Conservation (phyloP, 139 green algal genomes). For the Coelastrella sp. region DNA sequence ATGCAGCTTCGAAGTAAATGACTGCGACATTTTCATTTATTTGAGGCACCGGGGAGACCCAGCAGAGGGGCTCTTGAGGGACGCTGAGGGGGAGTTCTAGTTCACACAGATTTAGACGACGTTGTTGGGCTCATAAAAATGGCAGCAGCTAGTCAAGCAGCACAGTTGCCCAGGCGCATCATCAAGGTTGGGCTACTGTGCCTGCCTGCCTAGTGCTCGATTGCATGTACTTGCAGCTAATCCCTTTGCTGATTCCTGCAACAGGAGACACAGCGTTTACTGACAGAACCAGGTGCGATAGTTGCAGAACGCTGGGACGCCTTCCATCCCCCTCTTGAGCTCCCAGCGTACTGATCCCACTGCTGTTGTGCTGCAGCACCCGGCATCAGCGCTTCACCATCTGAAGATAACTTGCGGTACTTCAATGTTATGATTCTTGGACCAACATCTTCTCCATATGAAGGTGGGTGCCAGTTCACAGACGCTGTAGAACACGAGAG, state of each 20-base stretch:
- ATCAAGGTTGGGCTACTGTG: conserved; percentile 57
- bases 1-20: no score
- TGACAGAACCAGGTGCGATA: conserved; percentile 91
- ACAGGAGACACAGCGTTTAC: conserved; percentile 96
- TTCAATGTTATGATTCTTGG: conserved; percentile 99
- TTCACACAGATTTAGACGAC: background rate
- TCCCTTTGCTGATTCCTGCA: background rate
- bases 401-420: conserved; percentile 98
- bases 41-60: background rate
- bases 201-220: no score
- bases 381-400: conserved; percentile 95
- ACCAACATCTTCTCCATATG: conserved; percentile 92
- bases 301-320: background rate
- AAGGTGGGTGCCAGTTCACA: conserved; percentile 75
- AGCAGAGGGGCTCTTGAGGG: background rate
- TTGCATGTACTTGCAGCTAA: background rate
- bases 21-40: no score
- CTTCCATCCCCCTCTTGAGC: background rate
- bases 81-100: no score
- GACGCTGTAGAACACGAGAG: no score
- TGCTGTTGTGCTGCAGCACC: conserved; percentile 74
- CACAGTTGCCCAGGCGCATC: conserved; percentile 80
- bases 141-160: conserved; percentile 43
- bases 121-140: background rate
- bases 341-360: background rate